Conservation (phyloP, 495 filamentous ascomycete species). For the Penicillium longicatenatum region DNA sequence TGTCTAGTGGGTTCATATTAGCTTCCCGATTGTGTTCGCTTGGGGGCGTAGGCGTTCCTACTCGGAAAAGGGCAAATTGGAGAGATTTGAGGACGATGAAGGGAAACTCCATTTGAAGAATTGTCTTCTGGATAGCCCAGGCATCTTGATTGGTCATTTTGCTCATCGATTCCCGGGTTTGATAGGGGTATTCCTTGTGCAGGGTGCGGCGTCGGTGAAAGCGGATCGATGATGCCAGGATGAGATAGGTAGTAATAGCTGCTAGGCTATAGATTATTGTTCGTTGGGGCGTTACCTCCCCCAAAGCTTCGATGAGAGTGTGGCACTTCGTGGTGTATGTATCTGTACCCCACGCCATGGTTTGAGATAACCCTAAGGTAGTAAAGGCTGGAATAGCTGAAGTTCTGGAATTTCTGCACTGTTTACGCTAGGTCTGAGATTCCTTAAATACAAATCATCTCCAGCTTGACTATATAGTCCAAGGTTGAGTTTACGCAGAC, state of each 20-base stretch:
- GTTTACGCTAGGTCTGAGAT: not conserved
- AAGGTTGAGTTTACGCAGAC: too few species aligned
- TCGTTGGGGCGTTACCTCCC: conserved; percentile 5
- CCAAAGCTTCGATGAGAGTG: not conserved
- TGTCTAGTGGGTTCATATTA: conserved; percentile 39
- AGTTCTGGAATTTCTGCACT: not conserved
- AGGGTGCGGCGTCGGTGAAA: conserved; percentile 47
- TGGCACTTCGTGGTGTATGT: not conserved
- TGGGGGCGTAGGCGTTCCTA: conserved; percentile 15
- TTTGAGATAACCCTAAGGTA: not conserved
- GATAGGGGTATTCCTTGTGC: conserved; percentile 46
- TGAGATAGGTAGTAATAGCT: conserved; percentile 22
- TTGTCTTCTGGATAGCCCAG: conserved; percentile 52
- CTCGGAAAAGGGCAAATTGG: conserved; percentile 65
- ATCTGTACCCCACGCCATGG: not conserved
- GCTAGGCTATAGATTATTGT: conserved; percentile 10
- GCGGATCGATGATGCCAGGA: conserved; percentile 39
- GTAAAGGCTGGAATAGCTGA: not conserved
- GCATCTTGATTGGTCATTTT: conserved; percentile 62
- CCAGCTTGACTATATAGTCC: too few species aligned
- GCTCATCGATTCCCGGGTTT: conserved; percentile 50
- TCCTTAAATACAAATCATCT: too few species aligned
- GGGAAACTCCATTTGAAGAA: conserved; percentile 57
- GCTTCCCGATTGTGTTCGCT: not conserved
- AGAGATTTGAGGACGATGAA: conserved; percentile 53